Base-by-base conservation (phyloP, 768 basidiomycete genomes). In the Lepiota venenata region DNA sequence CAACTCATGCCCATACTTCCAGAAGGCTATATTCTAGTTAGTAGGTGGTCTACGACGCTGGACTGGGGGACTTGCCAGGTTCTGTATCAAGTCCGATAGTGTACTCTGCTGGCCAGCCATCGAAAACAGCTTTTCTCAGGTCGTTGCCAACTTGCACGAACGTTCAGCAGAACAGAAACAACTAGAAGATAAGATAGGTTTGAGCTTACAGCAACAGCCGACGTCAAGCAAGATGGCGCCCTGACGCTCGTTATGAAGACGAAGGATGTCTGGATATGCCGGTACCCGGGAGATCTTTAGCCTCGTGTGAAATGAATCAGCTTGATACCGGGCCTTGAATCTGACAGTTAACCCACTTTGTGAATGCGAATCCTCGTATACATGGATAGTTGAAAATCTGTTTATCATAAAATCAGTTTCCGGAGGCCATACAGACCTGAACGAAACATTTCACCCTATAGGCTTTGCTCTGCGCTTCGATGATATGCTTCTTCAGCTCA, bases 1-100 rank as follows among this genome's bases (percentile, higher is more conserved):
- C 14, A 88, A 70, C 40, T 78, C 70, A 57, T 87, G 84, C 1
- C 85, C 85, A 3, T 78, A 70, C 4, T 80, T 72, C 84, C 84
- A 87, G 57, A 82, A 81, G 9, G 69, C 84, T 85, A 3, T 14
- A 27, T 40, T 41, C 16, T 10, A 36, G 3, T 22, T 40, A 16
- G 36, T n/a, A 5, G 37, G 36, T 10, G 9, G 51, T 20, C n/a
- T 11, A n/a, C 15, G 40, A 11, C 11, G 15, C 22, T n/a, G 9
- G 41, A 15, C 10, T 20, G n/a, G 3, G n/a, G 7, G 18, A n/a
- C 22, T 37, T 25, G 71, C 73, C 69, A 65, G 56, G 60, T 8
- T 61, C 59, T 15, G 76, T 60, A 54, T 76, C 76, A 35, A 66
- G 71, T 5, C 66, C 75, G 11, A 77, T 62, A 11, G 68, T 61